Evolutionary conservation across 306 rosid genomes (phyloP).

Genomic region (Lagenaria siceraria): DNA sequence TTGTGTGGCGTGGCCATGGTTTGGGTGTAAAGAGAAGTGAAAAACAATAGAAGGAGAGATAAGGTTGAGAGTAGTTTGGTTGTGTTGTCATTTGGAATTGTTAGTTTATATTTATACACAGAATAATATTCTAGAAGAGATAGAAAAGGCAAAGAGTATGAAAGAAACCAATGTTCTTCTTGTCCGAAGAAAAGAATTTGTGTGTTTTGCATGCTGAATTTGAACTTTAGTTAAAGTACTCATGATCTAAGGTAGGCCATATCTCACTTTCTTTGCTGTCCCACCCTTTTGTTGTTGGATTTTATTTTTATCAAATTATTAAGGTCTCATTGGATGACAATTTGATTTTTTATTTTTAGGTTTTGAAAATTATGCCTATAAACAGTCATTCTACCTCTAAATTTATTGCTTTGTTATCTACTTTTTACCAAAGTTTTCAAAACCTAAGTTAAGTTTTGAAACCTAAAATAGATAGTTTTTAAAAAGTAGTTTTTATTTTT

Average conservation of each 20-base stretch:
- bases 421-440: no score
- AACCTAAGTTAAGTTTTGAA: no score
- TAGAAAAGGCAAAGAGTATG: not conserved
- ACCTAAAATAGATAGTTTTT: no score
- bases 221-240: not conserved
- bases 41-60: not conserved
- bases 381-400: no score
- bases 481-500: no score
- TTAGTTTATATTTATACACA: not conserved
- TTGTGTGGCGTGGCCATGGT: not conserved
- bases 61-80: not conserved
- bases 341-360: no score
- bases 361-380: no score
- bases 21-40: not conserved
- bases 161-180: not conserved
- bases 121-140: no score
- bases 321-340: no score
- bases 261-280: not conserved
- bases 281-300: no score
- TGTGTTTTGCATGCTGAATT: not conserved
- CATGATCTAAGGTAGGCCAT: not conserved
- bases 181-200: conserved; percentile 4
- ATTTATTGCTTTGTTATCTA: no score
- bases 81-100: not conserved
- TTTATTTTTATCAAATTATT: no score